Evolutionary conservation across 2,329 filamentous ascomycete genomes (phyloP), one percentile per base, ranked within the genome.

Genomic region (Plenodomus lindquistii): DNA sequence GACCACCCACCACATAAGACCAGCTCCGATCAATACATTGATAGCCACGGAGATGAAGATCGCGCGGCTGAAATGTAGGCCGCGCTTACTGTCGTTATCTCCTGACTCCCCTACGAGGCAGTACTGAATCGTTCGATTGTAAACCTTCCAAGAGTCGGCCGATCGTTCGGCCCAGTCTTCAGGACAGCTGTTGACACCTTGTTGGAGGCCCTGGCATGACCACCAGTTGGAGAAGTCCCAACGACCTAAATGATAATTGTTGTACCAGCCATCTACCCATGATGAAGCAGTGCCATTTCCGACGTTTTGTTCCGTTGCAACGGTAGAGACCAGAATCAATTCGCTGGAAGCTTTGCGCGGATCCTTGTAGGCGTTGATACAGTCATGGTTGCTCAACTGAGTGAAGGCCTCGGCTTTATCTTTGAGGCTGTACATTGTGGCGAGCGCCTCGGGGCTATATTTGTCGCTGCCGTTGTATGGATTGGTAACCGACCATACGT

Each of bases 401-500:
- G 27, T 36, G 29, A 43, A 43, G n/a, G 4, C 20, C 13, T 22
- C 15, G 17, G 34, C 34, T 36, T 43, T 36, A 13, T 17, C 24
- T 43, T 36, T 5, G 10, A 20, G 10, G 5, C 19, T n/a, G 15
- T 36, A 18, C 7, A 36, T 36, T 7, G 15, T 5, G 6, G 15
- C 7, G 34, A n/a, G 34, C 7, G 15, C 34, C 17, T 18, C 17
- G 15, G 34, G 17, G 20, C 5, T 11, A 5, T 6, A 6, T 24
- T 5, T 11, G 11, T 24, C 22, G 11, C 11, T 24, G 22, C 22
- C 11, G 6, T 11, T 11, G 22, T 6, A 6, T 6, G 22, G 22
- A 43, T 43, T 10, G 17, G 19, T 6, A 19, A 43, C 13, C 17
- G 40, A 18, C 40, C 40, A 43, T 10, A 35, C 29, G 40, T 43